A percentile compares a stretch with the other conserved stretches of the same genome.
These are phyloP conservation scores for Candida freyschussii DNA, from an alignment of 1,139 yeast species.

Conservation along the genomic window DNA sequence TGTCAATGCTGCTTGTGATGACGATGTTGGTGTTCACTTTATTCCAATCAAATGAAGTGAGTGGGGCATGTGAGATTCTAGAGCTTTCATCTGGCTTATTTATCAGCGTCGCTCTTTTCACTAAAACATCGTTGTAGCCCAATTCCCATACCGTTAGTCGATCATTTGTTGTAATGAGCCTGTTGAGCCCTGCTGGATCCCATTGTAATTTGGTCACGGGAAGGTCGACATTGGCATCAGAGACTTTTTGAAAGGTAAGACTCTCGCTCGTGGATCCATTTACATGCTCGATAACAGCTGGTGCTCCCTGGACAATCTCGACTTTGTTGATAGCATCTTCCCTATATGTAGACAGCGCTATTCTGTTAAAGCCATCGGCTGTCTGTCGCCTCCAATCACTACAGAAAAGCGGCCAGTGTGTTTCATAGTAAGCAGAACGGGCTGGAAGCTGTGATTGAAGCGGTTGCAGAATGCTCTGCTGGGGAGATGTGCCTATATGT, in stretches of 20 bases:
- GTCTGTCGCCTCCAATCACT: conserved; percentile 61
- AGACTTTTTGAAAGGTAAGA: conserved; percentile 35
- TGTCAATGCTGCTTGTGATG: conserved; percentile 86
- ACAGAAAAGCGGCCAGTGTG: conserved; percentile 60
- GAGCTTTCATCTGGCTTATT: conserved; percentile 22
- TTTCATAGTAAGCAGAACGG: conserved; percentile 51
- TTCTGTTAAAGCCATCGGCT: conserved; percentile 35
- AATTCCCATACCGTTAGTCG: conserved; percentile 64
- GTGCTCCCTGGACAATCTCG: conserved; percentile 22
- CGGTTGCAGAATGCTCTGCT: conserved; percentile 6
- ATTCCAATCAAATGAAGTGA: conserved; percentile 95
- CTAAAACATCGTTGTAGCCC: conserved; percentile 28
- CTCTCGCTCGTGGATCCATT: conserved; percentile 27
- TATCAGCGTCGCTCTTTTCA: conserved; percentile 36
- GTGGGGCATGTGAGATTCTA: conserved; percentile 54
- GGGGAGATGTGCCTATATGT: conserved; percentile 10
- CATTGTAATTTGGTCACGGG: conserved; percentile 70
- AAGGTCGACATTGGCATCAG: conserved; percentile 54
- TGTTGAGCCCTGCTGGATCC: conserved; percentile 47
- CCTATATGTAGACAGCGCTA: conserved; percentile 65
- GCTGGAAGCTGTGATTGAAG: conserved; percentile 27
- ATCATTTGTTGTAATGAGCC: conserved; percentile 68
- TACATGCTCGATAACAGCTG: conserved; percentile 21
- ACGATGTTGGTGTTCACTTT: conserved; percentile 60
- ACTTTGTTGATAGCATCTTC: conserved; percentile 64